phyloP scores from a whole-genome alignment of 345 rosid genomes.

The Corymbia maculata region DNA sequence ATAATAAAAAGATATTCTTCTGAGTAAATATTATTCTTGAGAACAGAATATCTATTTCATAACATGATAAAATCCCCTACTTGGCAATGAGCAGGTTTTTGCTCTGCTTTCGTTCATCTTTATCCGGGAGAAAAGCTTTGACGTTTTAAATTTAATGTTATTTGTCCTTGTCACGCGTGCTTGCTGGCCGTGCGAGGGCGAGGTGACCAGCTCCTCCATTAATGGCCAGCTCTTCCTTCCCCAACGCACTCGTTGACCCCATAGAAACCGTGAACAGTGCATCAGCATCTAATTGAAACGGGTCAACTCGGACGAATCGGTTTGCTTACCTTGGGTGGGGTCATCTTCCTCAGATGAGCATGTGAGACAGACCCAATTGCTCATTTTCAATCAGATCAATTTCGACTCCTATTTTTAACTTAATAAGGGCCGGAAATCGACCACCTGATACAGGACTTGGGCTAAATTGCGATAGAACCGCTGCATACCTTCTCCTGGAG shows the following conservation, averaged over 20 bases:
- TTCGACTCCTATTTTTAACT: neutral
- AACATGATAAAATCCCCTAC: too few relatives aligned
- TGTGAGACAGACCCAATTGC: neutral
- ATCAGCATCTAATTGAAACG: neutral
- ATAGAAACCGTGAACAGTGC: neutral
- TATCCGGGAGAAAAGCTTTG: neutral
- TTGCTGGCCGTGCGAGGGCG: neutral
- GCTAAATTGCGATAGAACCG: neutral
- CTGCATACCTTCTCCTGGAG: slow-evolving; percentile 65
- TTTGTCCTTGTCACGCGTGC: slow-evolving; percentile 24
- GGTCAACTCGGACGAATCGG: neutral
- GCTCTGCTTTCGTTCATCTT: too few relatives aligned
- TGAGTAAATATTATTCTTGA: too few relatives aligned
- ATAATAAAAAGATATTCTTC: too few relatives aligned
- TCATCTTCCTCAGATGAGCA: neutral
- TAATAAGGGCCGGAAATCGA: neutral
- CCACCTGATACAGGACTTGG: neutral
- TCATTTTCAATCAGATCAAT: neutral
- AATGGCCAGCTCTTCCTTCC: neutral
- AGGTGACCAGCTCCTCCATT: neutral
- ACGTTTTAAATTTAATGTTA: neutral
- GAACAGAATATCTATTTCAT: too few relatives aligned
- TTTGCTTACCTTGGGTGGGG: neutral
- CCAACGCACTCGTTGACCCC: slow-evolving; percentile 14
- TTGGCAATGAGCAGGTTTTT: too few relatives aligned